phyloP scores from a whole-genome alignment of 2,329 filamentous ascomycete species.

The Cladophialophora immunda region DNA sequence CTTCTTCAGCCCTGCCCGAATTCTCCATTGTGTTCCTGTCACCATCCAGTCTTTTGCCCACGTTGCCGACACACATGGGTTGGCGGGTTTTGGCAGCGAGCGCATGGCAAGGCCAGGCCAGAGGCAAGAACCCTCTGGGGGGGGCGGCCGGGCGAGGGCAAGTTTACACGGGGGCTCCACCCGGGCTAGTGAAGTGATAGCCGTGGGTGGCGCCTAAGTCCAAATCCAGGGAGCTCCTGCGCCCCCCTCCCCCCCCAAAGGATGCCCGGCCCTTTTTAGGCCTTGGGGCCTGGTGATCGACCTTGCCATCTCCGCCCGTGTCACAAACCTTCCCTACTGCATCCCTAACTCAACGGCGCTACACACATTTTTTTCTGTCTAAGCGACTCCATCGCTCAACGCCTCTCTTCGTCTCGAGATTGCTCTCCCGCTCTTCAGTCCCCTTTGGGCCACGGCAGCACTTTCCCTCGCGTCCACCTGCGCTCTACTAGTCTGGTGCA shows the following conservation, averaged over 20 bases:
- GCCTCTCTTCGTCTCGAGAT: conserved; percentile 27
- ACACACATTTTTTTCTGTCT: conserved; percentile 19
- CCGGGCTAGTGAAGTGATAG: conserved; percentile 25
- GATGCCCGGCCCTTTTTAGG: conserved; percentile 20
- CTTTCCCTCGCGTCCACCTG: conserved; percentile 25
- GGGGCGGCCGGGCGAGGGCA: conserved; percentile 21
- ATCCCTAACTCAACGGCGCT: conserved; percentile 25
- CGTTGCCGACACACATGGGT: conserved; percentile 1
- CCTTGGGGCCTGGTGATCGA: conserved; percentile 27
- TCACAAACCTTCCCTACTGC: conserved; percentile 31
- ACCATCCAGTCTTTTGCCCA: neutral
- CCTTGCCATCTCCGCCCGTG: conserved; percentile 29
- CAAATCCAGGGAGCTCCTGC: conserved; percentile 20
- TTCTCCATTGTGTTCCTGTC: neutral
- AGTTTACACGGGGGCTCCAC: conserved; percentile 38
- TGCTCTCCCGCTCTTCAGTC: conserved; percentile 8
- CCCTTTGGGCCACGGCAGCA: conserved; percentile 21
- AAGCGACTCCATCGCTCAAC: conserved; percentile 26
- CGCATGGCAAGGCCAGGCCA: conserved; percentile 14
- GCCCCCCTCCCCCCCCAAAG: conserved; percentile 4
- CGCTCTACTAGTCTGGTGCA: neutral
- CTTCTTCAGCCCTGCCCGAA: conserved; percentile 23
- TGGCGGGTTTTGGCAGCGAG: conserved; percentile 15
- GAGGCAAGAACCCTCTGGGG: neutral
- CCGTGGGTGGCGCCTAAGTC: conserved; percentile 24